Evolutionary conservation across 202 grass and related monocot species (phyloP), one percentile per base, ranked within the genome.

Genomic region (Setaria viridis): DNA sequence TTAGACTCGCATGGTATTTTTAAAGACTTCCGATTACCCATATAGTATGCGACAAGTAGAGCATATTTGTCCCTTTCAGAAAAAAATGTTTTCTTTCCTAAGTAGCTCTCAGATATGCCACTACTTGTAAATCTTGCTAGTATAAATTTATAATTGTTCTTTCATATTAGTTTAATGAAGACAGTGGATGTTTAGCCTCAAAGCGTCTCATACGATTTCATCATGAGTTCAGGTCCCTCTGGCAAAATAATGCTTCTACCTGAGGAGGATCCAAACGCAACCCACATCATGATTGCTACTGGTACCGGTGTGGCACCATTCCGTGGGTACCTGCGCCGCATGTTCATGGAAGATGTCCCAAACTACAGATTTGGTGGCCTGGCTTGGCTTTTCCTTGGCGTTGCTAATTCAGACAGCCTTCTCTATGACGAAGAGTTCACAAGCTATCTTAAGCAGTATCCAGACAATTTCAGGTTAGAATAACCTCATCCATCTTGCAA

Each of bases 231-330:
- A 99, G 94, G 97, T n/a, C 97, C 97, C 37, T 96, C 97, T 29
- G 97, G 94, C 84, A 99, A 99, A 88, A 94, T 99, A 83, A 97
- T 96, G 97, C 89, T 99, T 42, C 83, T 99, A 77, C 97, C 97
- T 60, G 92, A 99, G 88, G 88, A 89, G 51, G 77, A 99, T 78
- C 97, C 92, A 67, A 99, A 90, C 59, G 87, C 94, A 73, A 99
- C 92, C 81, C 94, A 99, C 73, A 96, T 97, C 76, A 99, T 99
- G 94, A 99, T 99, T 66, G 94, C 92, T 54, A 97, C 94, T 35
- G 97, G 97, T 60, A 99, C 97, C 2, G 94, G 92, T 76, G 82
- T 99, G 80, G 97, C 94, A 80, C 97, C 97, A 11, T 99, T 76
- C 88, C 97, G 92, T 80, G 97, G 88, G 30, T 95, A 95, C 69